Evolutionary conservation across 306 rosid genomes (phyloP).

Genomic region (Carpinus fangiana): DNA sequence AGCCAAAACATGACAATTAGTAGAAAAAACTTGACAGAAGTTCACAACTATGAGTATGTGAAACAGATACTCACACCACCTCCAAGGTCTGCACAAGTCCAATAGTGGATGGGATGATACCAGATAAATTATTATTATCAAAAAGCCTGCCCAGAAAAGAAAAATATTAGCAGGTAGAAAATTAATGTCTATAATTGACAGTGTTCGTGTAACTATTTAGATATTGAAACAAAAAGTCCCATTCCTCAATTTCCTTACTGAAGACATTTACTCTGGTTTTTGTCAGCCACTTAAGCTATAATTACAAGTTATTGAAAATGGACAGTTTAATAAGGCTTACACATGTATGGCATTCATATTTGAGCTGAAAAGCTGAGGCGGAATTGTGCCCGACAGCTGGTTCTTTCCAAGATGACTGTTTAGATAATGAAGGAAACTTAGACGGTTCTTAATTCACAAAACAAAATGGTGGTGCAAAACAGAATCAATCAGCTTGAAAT

Average conservation of each 20-base stretch:
- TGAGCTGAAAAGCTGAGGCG: slow-evolving; percentile 28
- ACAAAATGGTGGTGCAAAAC: neutral
- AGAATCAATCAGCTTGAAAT: neutral
- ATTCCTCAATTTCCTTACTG: neutral
- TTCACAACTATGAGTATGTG: slow-evolving; percentile 12
- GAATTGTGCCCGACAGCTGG: slow-evolving; percentile 28
- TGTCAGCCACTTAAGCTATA: neutral
- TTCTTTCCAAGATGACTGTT: slow-evolving; percentile 43
- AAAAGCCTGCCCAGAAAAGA: slow-evolving; percentile 56
- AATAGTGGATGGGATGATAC: slow-evolving; percentile 59
- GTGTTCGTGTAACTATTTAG: neutral
- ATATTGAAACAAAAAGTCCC: neutral
- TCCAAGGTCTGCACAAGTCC: slow-evolving; percentile 51
- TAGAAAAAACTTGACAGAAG: slow-evolving; percentile 1
- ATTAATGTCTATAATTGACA: neutral
- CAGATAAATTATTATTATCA: slow-evolving; percentile 46
- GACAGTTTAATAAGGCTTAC: slow-evolving; percentile 26
- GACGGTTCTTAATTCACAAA: neutral
- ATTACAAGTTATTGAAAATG: neutral
- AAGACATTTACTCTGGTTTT: neutral
- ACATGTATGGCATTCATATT: slow-evolving; percentile 34
- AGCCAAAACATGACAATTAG: slow-evolving; percentile 17
- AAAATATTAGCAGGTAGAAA: too few relatives aligned
- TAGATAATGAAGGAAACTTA: neutral
- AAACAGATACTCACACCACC: slow-evolving; percentile 59